phyloP scores from a whole-genome alignment of 805 yeast genomes.

The Yamadazyma takamatsuzukensis region DNA sequence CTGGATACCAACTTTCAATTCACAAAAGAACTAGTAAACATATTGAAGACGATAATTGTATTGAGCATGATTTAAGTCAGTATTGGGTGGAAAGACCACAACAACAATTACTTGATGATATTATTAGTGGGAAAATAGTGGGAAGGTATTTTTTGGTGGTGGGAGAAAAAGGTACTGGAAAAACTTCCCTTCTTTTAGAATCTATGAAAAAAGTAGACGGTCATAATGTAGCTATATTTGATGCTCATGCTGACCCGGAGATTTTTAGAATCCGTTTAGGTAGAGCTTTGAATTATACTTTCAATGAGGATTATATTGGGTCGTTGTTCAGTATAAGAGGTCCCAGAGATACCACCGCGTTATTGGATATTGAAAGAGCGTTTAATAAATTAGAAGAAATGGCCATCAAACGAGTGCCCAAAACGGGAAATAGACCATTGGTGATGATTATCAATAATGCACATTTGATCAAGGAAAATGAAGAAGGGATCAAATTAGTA shows the following conservation, averaged over 20 bases:
- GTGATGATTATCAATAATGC: conserved; percentile 69
- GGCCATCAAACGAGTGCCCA: conserved; percentile 48
- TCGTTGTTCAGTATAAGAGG: conserved; percentile 77
- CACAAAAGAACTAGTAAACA: conserved; percentile 42
- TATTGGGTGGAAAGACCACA: conserved; percentile 70
- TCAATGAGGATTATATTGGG: conserved; percentile 79
- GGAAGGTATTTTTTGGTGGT: conserved; percentile 72
- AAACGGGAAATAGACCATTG: conserved; percentile 49
- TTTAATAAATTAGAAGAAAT: conserved; percentile 72
- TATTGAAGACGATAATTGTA: conserved; percentile 21
- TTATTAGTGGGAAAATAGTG: conserved; percentile 56
- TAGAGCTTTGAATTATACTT: conserved; percentile 67
- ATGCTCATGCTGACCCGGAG: conserved; percentile 85
- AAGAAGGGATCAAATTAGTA: conserved; percentile 65
- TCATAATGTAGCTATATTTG: conserved; percentile 62
- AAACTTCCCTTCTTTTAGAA: conserved; percentile 70
- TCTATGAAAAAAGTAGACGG: conserved; percentile 64
- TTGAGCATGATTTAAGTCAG: conserved; percentile 15
- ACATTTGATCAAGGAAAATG: conserved; percentile 72
- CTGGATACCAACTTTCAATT: conserved; percentile 56
- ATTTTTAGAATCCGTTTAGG: conserved; percentile 75
- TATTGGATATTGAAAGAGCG: conserved; percentile 79
- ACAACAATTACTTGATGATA: conserved; percentile 60
- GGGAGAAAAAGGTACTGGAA: conserved; percentile 88
- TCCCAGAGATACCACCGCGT: conserved; percentile 80